Evolutionary conservation across 257 asterid species (phyloP).

Genomic region (Solanum pennellii): DNA sequence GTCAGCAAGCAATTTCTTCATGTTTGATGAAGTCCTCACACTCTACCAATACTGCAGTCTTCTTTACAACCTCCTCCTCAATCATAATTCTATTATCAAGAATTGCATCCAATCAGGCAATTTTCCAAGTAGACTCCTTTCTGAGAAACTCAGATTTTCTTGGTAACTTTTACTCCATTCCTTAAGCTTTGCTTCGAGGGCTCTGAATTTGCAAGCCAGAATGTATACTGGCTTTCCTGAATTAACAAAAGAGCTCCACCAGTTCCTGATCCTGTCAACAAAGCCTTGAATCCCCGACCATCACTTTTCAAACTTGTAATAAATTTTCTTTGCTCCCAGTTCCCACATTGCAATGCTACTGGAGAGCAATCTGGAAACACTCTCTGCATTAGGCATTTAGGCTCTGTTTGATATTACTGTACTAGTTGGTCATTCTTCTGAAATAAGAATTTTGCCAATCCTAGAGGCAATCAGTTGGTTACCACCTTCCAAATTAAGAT

Average conservation of each 20-base stretch:
- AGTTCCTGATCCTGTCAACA: not conserved
- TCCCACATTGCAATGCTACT: not conserved
- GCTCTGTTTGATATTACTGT: not conserved
- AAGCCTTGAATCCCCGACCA: not conserved
- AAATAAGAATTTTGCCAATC: not conserved
- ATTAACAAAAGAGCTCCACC: not conserved
- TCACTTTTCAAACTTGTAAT: not conserved
- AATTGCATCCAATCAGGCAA: not conserved
- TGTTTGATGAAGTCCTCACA: not conserved
- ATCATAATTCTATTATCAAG: not conserved
- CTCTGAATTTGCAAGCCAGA: not conserved
- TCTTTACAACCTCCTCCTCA: not conserved
- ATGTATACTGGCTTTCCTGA: not conserved
- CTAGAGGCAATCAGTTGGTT: not conserved
- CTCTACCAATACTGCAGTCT: not conserved
- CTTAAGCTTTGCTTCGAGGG: not conserved
- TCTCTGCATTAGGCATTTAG: not conserved
- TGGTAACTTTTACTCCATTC: not conserved
- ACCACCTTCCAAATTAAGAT: not conserved
- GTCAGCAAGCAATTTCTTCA: not conserved
- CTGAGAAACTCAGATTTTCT: not conserved
- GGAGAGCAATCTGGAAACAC: not conserved
- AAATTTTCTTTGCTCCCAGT: not conserved
- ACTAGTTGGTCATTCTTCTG: not conserved
- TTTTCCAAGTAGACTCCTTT: not conserved